A percentile compares a stretch with the other conserved stretches of the same genome.
Conservation (phyloP, 2,329 filamentous ascomycete genomes). For the Hymenoscyphus occultus region DNA sequence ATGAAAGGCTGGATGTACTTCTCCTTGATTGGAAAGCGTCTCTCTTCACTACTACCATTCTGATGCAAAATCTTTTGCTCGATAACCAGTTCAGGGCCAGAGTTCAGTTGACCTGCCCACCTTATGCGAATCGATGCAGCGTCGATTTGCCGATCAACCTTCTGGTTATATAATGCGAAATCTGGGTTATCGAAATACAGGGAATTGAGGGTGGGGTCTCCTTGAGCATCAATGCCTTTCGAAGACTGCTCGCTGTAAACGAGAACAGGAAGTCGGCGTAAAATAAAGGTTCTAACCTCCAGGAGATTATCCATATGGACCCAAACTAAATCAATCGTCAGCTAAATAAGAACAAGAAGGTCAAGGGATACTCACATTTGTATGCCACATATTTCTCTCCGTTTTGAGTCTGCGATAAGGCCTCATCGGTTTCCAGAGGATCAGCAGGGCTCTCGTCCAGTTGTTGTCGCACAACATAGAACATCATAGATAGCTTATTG, state of each 20-base stretch:
- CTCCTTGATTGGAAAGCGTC: slow-evolving; percentile 82
- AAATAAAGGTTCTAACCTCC: slow-evolving; percentile 93
- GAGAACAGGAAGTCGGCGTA: slow-evolving; percentile 84
- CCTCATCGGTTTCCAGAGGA: slow-evolving; percentile 38
- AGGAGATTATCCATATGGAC: slow-evolving; percentile 92
- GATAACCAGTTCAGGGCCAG: slow-evolving; percentile 75
- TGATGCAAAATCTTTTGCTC: slow-evolving; percentile 86
- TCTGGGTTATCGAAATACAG: slow-evolving; percentile 90
- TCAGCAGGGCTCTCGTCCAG: slow-evolving; percentile 55
- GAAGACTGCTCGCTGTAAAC: slow-evolving; percentile 88
- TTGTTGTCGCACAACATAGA: slow-evolving; percentile 86
- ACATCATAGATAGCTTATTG: slow-evolving; percentile 90
- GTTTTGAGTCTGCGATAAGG: slow-evolving; percentile 55
- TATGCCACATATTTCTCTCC: slow-evolving; percentile 77
- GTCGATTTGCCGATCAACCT: slow-evolving; percentile 72
- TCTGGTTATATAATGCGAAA: slow-evolving; percentile 83
- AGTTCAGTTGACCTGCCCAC: slow-evolving; percentile 84
- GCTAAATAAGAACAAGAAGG: slow-evolving; percentile 12
- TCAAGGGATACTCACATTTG: slow-evolving; percentile 65
- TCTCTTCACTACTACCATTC: slow-evolving; percentile 74
- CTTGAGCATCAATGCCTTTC: slow-evolving; percentile 75
- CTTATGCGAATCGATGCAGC: slow-evolving; percentile 81
- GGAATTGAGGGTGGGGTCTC: slow-evolving; percentile 87
- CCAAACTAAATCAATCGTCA: slow-evolving; percentile 64
- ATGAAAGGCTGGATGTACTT: slow-evolving; percentile 91